Percentiles rank a stretch among this genome's conserved stretches.
These are phyloP conservation scores for Talaromyces sp. DNA, from an alignment of 2,329 filamentous ascomycete species.

Conservation along the genomic window DNA sequence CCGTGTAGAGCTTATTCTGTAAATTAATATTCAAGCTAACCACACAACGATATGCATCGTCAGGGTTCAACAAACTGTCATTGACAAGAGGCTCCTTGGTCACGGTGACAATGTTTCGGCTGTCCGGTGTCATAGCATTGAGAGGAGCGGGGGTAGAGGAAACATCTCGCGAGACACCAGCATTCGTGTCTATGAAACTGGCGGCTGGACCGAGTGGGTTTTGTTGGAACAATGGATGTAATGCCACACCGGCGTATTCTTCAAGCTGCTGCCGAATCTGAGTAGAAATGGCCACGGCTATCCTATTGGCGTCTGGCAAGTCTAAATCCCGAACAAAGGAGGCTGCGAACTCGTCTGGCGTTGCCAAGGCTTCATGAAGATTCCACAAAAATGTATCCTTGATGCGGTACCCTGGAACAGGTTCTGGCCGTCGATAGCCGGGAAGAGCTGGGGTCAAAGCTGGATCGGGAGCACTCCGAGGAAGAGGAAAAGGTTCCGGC, in stretches of 20 bases:
- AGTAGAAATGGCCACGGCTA: constrained; percentile 78
- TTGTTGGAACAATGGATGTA: constrained; percentile 82
- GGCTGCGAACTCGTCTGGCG: constrained; percentile 92
- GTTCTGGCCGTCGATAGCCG: constrained; percentile 73
- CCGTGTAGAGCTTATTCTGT: constrained; percentile 84
- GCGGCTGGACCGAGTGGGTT: constrained; percentile 22
- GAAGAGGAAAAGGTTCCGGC: constrained; percentile 42
- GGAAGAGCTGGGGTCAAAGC: constrained; percentile 61
- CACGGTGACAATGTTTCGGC: constrained; percentile 20
- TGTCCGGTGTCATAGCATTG: constrained; percentile 56
- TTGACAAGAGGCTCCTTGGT: constrained; percentile 45
- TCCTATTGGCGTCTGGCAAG: constrained; percentile 65
- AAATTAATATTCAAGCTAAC: constrained; percentile 88
- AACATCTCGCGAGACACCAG: constrained; percentile 46
- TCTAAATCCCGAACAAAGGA: constrained; percentile 88
- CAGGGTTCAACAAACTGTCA: constrained; percentile 74
- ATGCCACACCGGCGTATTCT: constrained; percentile 89
- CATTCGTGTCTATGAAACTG: constrained; percentile 17
- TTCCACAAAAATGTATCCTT: constrained; percentile 99
- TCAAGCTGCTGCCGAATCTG: constrained; percentile 94
- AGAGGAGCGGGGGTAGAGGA: constrained; percentile 51
- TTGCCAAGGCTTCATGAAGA: constrained; percentile 86
- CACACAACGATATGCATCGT: constrained; percentile 92
- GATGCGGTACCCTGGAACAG: constrained; percentile 77
- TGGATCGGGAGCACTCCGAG: constrained; percentile 36